Conservation (phyloP, 2,329 filamentous ascomycete genomes). For the Mycosphaerelloides madeirae region DNA sequence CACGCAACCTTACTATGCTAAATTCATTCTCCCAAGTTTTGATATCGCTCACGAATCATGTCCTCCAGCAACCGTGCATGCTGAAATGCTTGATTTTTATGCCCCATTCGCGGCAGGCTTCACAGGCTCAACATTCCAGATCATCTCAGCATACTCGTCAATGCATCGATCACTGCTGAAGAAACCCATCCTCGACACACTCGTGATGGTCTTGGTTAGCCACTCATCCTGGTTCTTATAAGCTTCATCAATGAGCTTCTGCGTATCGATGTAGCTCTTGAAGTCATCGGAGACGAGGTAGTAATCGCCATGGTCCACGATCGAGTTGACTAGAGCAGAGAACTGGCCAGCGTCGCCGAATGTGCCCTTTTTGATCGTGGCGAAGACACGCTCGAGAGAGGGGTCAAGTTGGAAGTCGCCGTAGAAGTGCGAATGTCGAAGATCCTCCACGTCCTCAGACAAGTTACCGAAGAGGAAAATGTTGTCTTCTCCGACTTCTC, state of each 20-base stretch:
- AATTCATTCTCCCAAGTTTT: too few relatives aligned
- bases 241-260: conserved; percentile 82
- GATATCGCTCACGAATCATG: too few relatives aligned
- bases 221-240: conserved; percentile 91
- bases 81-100: too few relatives aligned
- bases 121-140: conserved; percentile 93
- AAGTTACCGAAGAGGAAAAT: conserved; percentile 98
- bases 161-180: conserved; percentile 94
- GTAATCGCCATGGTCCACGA: conserved; percentile 91
- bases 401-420: conserved; percentile 72
- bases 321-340: conserved; percentile 73
- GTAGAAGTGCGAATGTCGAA: conserved; percentile 86
- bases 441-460: conserved; percentile 91
- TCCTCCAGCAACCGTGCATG: too few relatives aligned
- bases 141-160: conserved; percentile 92
- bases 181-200: conserved; percentile 89
- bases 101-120: neutral
- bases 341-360: conserved; percentile 81
- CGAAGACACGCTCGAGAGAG: conserved; percentile 74
- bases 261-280: conserved; percentile 87
- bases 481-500: conserved; percentile 92
- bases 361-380: conserved; percentile 69
- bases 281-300: conserved; percentile 98
- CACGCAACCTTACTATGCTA: too few relatives aligned
- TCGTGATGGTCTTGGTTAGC: conserved; percentile 83